Evolutionary conservation across 805 yeast genomes (phyloP), one percentile per base, ranked within the genome.

Genomic region (Nakazawaea populi): DNA sequence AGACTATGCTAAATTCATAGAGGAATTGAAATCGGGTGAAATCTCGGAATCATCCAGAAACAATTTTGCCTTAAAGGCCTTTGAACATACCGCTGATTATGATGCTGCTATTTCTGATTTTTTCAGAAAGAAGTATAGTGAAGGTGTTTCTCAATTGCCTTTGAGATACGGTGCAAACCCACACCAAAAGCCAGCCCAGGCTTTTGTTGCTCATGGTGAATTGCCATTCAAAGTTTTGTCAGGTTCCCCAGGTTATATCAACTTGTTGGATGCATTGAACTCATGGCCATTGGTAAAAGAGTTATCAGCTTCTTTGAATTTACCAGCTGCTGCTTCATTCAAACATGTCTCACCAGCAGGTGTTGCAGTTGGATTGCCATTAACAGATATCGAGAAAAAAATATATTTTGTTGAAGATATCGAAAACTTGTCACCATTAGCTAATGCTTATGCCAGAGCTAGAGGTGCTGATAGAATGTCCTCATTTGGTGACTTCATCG

Each of bases 391-490:
- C 56, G 99, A 94, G 77, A 91, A 90, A 80, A 87, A 92, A 72
- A 82, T 92, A 57, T 94, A 94, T 79, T 94, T 94, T 68, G 99
- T 94, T 56, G 83, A 83, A 60, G 97, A 89, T 69, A 89, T 92
- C 64, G 96, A 89, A 71, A 89, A 91, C 77, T 76, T 94, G 68
- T 89, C 97, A 10, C 98, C 99, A 51, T 79, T 94, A 66, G 99
- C 99, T 56, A 87, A 87, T 66, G 99, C 99, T 52, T 94, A 94
- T 65, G 99, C 99, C 38, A 88, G 98, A 75, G 99, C 99, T 52
- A 88, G 99, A 73, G 99, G 99, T 71, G 99, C 99, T 60, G 99
- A 94, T 74, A 86, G 99, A 80, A 94, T 94, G 99, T 91, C 97
- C 5, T 88, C 96, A 11, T 94, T 94, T 68, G 99, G 99, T 67